Base-by-base conservation (phyloP, 352 stramenopile species). In the Aphanomyces euteiches region DNA sequence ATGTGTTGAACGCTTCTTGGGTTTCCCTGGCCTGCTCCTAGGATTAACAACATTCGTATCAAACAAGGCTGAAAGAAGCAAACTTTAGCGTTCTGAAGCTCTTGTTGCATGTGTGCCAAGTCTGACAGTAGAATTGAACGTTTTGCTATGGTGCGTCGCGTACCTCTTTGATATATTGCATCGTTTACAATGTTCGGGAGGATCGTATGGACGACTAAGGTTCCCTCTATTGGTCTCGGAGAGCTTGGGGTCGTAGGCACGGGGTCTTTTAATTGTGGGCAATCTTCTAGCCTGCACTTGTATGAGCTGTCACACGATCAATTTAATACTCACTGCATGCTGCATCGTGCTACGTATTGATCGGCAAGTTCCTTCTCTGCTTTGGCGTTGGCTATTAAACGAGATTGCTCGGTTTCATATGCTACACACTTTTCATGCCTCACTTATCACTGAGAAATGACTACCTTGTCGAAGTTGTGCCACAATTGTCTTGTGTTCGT, bases 341-440 rank as follows among this genome's bases (percentile, higher is more conserved):
- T 37, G n/a, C 54, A 43, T 40, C 37, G 34, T n/a, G 54, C 54
- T 37, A 61, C 19, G 28, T 19, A 28, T 40, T 37, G 54, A 10
- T 12, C 34, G 6, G 54, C 54, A 6, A 40, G 17, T 7, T 61
- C 54, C 8, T 37, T 28, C 21, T 61, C 28, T 12, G 3, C 54
- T 43, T 40, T 19, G 1, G 54, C 54, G 6, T 45, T 6, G 15
- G 54, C 54, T 15, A 21, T 19, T 19, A 69, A 37, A n/a, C 63
- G 39, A 34, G 36, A 19, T n/a, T 59, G 63, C 63, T 69, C 63
- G 12, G 40, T 56, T 17, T 69, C 63, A 19, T 69, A 69, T 17
- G 63, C 63, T 69, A 59, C 50, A 59, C 50, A 60, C 13, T 53
- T 53, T 53, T 53, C 45, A 53, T 19, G 45, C 45, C 28, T 28